These are phyloP conservation scores for Termitomyces eurrhizus DNA, from an alignment of 768 basidiomycete species.

Conservation along the genomic window DNA sequence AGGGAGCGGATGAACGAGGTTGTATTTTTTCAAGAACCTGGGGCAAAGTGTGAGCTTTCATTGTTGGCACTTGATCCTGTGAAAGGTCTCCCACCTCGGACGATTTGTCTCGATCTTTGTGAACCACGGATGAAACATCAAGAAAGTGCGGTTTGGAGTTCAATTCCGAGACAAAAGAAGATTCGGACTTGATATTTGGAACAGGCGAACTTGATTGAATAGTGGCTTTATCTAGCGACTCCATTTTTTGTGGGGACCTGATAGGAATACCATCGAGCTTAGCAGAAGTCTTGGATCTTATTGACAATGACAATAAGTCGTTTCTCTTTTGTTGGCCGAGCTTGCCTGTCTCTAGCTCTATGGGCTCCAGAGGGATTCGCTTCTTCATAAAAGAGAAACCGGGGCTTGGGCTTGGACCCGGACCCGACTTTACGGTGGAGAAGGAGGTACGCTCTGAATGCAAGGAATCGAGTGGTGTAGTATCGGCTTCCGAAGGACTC, in stretches of 20 bases:
- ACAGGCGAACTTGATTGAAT: neutral
- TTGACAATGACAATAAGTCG: conserved; percentile 23
- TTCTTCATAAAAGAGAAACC: conserved; percentile 35
- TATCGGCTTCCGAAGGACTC: neutral
- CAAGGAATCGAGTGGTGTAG: conserved; percentile 11
- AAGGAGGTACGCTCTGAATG: conserved; percentile 27
- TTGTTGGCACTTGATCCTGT: conserved; percentile 23
- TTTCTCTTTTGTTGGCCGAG: conserved; percentile 11
- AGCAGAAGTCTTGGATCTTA: conserved; percentile 17
- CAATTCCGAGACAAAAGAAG: neutral
- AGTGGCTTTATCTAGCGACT: neutral
- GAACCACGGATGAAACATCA: neutral
- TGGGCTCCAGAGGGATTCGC: conserved; percentile 31
- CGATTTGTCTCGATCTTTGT: neutral
- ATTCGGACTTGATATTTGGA: neutral
- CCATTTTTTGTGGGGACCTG: conserved; percentile 31
- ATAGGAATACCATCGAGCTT: conserved; percentile 43
- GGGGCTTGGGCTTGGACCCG: neutral
- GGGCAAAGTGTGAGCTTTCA: conserved; percentile 12
- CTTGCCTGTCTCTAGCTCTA: conserved; percentile 31
- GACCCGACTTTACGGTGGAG: neutral
- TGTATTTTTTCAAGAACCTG: conserved; percentile 11
- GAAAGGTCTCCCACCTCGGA: conserved; percentile 10
- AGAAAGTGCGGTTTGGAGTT: neutral
- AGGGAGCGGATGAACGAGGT: conserved; percentile 9